These are phyloP conservation scores for Agrostemma githago DNA, from an alignment of 148 eudicot species.

Conservation along the genomic window DNA sequence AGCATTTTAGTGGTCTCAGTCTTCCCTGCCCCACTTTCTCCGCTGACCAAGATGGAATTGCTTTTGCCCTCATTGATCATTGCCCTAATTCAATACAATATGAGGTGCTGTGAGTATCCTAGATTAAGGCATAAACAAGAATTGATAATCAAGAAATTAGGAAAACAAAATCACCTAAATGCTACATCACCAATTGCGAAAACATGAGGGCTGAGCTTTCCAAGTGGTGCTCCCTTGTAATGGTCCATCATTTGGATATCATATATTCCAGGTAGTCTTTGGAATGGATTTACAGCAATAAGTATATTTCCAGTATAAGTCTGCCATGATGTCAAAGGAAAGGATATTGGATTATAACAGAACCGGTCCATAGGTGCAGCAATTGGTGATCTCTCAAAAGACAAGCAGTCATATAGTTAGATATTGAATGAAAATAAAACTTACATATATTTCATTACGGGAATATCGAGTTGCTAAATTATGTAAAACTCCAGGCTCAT, in stretches of 20 bases:
- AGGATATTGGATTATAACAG: conserved; percentile 43
- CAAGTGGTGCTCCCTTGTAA: conserved; percentile 80
- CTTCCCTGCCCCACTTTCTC: conserved; percentile 98
- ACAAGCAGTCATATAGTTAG: conserved; percentile 9
- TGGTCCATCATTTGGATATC: conserved; percentile 84
- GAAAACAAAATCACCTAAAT: conserved; percentile 49
- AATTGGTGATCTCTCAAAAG: conserved; percentile 35
- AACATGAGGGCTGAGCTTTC: conserved; percentile 90
- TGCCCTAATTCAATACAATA: conserved; percentile 46
- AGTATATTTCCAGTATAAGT: conserved; percentile 95
- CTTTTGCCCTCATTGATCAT: conserved; percentile 88
- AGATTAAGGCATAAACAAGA: conserved; percentile 16
- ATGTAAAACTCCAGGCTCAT: conserved; percentile 91
- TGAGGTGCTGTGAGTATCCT: conserved; percentile 2
- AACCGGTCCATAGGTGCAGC: conserved; percentile 40
- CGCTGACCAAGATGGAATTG: conserved; percentile 88
- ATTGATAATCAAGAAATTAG: neutral
- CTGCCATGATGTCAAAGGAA: conserved; percentile 64
- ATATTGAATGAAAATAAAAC: conserved; percentile 25
- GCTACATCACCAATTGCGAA: conserved; percentile 91
- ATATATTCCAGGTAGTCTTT: conserved; percentile 79
- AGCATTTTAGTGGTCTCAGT: conserved; percentile 97
- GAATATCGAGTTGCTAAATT: conserved; percentile 70
- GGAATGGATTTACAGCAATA: conserved; percentile 94
- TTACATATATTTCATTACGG: conserved; percentile 86